phyloP scores from a whole-genome alignment of 2,329 filamentous ascomycete genomes.

The Ophiostoma pallidulum region DNA sequence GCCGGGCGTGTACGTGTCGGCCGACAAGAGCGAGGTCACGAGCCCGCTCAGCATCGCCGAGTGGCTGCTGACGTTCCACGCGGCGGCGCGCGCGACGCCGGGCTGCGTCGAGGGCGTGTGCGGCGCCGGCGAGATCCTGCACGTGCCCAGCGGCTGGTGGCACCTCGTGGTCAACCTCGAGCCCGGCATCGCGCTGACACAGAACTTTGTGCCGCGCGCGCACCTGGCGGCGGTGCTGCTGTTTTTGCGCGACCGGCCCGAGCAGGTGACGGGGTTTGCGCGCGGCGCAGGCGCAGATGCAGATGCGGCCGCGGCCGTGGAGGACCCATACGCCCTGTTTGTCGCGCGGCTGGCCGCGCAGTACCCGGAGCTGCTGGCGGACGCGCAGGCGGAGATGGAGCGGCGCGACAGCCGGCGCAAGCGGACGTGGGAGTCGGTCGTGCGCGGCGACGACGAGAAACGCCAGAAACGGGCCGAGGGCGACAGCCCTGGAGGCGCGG shows the following conservation, averaged over 20 bases:
- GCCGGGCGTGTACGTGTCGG: constrained; percentile 81
- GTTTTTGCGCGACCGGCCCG: constrained; percentile 72
- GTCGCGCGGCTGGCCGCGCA: constrained; percentile 53
- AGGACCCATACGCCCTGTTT: constrained; percentile 68
- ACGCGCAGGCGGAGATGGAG: constrained; percentile 51
- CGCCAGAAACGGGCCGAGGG: too few relatives aligned
- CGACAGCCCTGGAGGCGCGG: too few relatives aligned
- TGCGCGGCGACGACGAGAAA: constrained; percentile 36
- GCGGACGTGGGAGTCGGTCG: constrained; percentile 77
- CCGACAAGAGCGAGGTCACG: constrained; percentile 87
- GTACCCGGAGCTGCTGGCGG: constrained; percentile 58
- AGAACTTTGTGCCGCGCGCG: constrained; percentile 81
- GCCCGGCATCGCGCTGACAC: constrained; percentile 77
- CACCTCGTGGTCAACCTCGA: constrained; percentile 89
- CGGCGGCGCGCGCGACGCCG: constrained; percentile 62
- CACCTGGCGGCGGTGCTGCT: constrained; percentile 66
- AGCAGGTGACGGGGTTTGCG: constrained; percentile 77
- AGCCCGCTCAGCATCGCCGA: constrained; percentile 93
- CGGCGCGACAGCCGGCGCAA: constrained; percentile 56
- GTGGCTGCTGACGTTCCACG: constrained; percentile 86
- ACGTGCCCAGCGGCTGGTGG: constrained; percentile 95
- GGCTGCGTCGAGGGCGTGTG: constrained; percentile 85
- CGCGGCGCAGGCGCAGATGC: constrained; percentile 22
- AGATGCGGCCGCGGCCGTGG: constrained; percentile 55
- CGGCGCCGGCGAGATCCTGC: constrained; percentile 71